Percentiles rank a stretch among this genome's conserved stretches.
Evolutionary conservation across 164 flowering plant genomes (phyloP).

Genomic region (Litsea cubeba): DNA sequence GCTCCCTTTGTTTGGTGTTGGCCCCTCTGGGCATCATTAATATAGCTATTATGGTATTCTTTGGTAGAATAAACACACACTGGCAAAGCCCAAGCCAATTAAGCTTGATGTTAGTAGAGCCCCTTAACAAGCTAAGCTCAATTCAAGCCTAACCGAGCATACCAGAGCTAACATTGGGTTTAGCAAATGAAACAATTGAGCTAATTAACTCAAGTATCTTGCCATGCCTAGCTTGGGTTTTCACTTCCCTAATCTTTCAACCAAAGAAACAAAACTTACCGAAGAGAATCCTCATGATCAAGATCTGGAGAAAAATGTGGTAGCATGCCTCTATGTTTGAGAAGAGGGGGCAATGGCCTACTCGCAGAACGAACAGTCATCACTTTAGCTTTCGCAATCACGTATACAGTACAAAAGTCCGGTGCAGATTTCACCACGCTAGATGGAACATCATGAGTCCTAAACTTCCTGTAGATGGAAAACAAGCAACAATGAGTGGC

Average conservation of each 20-base stretch:
- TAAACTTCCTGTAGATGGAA: constrained; percentile 44
- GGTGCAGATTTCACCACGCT: constrained; percentile 52
- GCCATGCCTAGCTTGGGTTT: no score
- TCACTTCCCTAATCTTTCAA: not conserved
- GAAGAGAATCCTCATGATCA: constrained; percentile 9
- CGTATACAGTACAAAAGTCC: constrained; percentile 69
- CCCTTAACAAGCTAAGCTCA: no score
- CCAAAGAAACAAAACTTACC: not conserved
- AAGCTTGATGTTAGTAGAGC: no score
- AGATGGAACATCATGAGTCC: constrained; percentile 45
- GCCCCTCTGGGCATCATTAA: no score
- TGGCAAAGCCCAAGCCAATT: no score
- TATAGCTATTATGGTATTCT: no score
- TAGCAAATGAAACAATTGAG: not conserved
- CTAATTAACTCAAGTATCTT: no score
- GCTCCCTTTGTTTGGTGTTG: no score
- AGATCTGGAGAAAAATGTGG: constrained; percentile 11
- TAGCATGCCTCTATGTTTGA: constrained; percentile 27
- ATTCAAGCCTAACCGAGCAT: no score
- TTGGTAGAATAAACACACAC: no score
- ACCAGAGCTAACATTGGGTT: no score
- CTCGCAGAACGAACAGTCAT: constrained; percentile 37
- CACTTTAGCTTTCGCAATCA: constrained; percentile 62
- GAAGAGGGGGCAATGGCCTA: constrained; percentile 34
- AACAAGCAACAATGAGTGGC: not conserved